Conservation (phyloP, 73 alveolate species). For the Paramecium caudatum region DNA sequence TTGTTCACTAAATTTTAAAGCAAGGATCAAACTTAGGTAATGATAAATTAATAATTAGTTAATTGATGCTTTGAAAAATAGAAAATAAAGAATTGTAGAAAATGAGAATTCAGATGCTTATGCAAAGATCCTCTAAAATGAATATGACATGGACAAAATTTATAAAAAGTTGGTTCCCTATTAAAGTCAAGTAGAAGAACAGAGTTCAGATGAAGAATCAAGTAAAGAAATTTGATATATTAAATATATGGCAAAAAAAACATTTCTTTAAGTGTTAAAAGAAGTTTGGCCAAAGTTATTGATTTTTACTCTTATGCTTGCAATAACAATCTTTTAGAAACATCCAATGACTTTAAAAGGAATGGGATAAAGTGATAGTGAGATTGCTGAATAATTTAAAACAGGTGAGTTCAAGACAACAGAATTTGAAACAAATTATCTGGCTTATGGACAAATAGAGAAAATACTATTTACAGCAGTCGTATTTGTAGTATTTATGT, state of each 20-base stretch:
- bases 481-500: neutral
- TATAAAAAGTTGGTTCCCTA: constrained; percentile 23
- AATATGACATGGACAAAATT: constrained; percentile 41
- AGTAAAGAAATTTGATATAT: neutral
- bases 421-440: neutral
- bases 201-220: constrained; percentile 39
- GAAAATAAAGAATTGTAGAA: constrained; percentile 31
- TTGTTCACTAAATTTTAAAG: constrained; percentile 12
- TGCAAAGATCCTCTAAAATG: neutral
- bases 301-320: neutral
- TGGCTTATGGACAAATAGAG: neutral
- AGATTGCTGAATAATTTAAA: neutral
- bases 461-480: neutral
- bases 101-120: neutral
- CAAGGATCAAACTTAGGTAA: constrained; percentile 5
- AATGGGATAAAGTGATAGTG: neutral
- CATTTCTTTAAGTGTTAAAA: neutral
- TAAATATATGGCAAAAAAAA: neutral
- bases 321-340: neutral
- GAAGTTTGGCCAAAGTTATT: neutral
- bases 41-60: neutral
- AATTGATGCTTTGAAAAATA: neutral
- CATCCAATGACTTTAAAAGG: constrained; percentile 5
- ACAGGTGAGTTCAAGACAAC: neutral
- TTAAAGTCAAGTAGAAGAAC: neutral